Base-by-base conservation (phyloP, 345 rosid species). In the Citropsis articulata region DNA sequence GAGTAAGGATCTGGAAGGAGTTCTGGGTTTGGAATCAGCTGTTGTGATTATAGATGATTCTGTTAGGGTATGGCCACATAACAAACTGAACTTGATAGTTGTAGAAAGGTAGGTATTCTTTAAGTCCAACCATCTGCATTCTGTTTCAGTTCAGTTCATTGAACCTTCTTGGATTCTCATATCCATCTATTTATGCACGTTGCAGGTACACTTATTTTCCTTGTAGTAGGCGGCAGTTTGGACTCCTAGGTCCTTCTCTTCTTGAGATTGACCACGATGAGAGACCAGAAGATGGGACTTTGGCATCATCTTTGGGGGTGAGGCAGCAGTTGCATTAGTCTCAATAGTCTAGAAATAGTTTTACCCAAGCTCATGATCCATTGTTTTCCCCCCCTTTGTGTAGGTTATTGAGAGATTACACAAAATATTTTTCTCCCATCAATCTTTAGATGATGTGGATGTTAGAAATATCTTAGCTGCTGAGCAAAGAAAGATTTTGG, bases 1-100 rank as follows among this genome's bases (percentile, higher is more conserved):
- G 89, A 93, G 87, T 77, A 96, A 96, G 91, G 99, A 96, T 90
- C 89, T 96, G 78, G 99, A 96, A 86, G 99, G 99, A 60, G 99
- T 96, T 75, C 71, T 96, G 85, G 99, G 99, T 62, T 91, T 96
- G 99, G 98, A 96, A 82, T 96, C 99, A 6, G 87, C 89, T 82
- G 99, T 96, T 27, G 95, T 96, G 61, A 94, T 96, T 76, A 87
- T 96, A 77, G 99, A 96, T 21, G 99, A 96, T 85, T 96, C 99
- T 69, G 91, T 94, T 65, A 90, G 97, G 80, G 98, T 96, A 45
- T 96, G 99, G 99, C 99, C 99, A 38, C 98, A 85, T 83, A 89
- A 94, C 88, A 94, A 90, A 84, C 81, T 91, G 86, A 96, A 96
- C 83, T 83, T 96, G 77, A 96, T 96, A 75, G 97, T 86, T 79